Conservation (phyloP, 192 early-diverging fungal species). For the Linnemannia hyalina region DNA sequence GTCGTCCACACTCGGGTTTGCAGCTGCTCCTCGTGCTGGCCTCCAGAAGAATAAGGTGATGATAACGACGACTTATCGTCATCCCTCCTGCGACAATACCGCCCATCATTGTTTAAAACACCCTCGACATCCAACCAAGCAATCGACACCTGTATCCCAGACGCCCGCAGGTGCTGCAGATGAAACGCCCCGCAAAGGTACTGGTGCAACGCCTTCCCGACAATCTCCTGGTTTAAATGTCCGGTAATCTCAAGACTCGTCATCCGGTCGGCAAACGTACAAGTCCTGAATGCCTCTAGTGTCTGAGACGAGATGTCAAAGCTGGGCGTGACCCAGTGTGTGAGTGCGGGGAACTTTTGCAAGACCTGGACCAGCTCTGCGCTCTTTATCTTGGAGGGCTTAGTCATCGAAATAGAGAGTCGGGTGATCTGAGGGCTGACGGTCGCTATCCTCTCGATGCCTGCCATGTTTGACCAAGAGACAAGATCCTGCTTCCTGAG, state of each 20-base stretch:
- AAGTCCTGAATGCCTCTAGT: neutral
- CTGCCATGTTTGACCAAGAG: neutral
- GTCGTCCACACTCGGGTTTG: neutral
- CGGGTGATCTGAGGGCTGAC: neutral
- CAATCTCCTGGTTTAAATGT: neutral
- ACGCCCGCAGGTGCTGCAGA: neutral
- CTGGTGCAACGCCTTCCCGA: neutral
- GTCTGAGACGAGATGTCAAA: neutral
- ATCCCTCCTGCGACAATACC: neutral
- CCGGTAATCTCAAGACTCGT: slow-evolving; percentile 2
- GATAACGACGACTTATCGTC: neutral
- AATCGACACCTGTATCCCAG: neutral
- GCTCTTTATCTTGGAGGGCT: neutral
- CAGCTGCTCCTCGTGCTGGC: neutral
- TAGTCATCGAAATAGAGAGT: neutral
- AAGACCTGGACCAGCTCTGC: neutral
- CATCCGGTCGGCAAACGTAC: neutral
- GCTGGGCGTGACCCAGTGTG: neutral
- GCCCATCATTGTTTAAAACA: neutral
- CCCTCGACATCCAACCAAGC: neutral
- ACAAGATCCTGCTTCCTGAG: neutral
- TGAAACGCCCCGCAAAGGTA: neutral
- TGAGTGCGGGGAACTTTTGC: neutral
- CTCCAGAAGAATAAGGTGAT: neutral
- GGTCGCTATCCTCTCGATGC: neutral